Percentiles rank a stretch among this genome's conserved stretches.
Evolutionary conservation across 2,329 filamentous ascomycete genomes (phyloP).

Genomic region (Venturia pyrina): DNA sequence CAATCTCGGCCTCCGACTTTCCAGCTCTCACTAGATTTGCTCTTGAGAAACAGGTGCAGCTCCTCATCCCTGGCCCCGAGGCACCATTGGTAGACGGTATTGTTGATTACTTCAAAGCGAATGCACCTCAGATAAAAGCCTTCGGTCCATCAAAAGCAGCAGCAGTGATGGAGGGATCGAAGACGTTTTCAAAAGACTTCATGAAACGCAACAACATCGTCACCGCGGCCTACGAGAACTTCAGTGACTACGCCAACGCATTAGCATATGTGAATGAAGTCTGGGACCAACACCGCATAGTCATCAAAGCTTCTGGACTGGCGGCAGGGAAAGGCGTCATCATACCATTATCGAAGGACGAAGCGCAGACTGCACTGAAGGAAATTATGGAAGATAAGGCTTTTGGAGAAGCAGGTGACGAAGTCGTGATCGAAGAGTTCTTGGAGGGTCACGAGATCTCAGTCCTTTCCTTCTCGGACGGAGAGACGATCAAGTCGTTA

Average conservation of each 20-base stretch:
- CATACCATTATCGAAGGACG: constrained; percentile 69
- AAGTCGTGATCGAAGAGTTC: constrained; percentile 94
- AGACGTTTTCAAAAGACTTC: constrained; percentile 96
- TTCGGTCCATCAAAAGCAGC: constrained; percentile 82
- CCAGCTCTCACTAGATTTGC: constrained; percentile 66
- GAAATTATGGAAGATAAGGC: constrained; percentile 85
- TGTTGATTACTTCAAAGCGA: constrained; percentile 65
- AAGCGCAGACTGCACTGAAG: constrained; percentile 71
- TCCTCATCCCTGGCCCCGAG: constrained; percentile 86
- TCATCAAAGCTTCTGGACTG: constrained; percentile 88
- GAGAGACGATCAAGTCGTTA: constrained; percentile 69
- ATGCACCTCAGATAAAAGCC: constrained; percentile 51
- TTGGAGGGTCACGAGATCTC: constrained; percentile 86
- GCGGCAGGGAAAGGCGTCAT: constrained; percentile 95
- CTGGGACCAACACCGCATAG: constrained; percentile 31
- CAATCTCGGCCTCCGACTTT: constrained; percentile 68
- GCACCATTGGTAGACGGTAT: constrained; percentile 89
- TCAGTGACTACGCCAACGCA: constrained; percentile 65
- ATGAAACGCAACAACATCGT: constrained; percentile 88
- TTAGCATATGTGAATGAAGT: constrained; percentile 52
- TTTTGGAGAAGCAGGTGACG: constrained; percentile 77
- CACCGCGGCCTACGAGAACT: constrained; percentile 85
- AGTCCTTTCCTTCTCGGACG: constrained; percentile 85
- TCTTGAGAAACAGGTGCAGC: constrained; percentile 60
- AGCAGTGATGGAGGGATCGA: constrained; percentile 88